These are phyloP conservation scores for Suillus plorans DNA, from an alignment of 768 basidiomycete species.

Conservation along the genomic window DNA sequence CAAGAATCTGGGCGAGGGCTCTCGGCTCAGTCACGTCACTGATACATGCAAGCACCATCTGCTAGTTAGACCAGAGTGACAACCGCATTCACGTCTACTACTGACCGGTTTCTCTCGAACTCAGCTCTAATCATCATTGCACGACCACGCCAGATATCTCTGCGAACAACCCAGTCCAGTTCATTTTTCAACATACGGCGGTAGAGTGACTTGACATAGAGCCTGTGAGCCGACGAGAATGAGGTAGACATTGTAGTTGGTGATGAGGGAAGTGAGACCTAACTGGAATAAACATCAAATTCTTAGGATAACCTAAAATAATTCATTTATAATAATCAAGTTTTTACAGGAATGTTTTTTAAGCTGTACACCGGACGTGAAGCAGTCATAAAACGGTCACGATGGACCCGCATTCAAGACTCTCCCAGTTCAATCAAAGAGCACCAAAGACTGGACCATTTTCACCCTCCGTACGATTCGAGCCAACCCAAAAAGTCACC, in stretches of 20 bases:
- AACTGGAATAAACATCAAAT: neutral
- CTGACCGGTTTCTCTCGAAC: slow-evolving; percentile 89
- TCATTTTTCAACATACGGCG: slow-evolving; percentile 82
- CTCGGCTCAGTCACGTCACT: slow-evolving; percentile 87
- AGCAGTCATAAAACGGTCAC: neutral
- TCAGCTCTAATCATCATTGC: slow-evolving; percentile 87
- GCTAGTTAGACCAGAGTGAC: neutral
- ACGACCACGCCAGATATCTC: slow-evolving; percentile 83
- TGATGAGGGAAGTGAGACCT: neutral
- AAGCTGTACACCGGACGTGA: slow-evolving; percentile 4
- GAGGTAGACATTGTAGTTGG: slow-evolving; percentile 49
- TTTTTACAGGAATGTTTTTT: neutral
- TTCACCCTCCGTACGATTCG: slow-evolving; percentile 43
- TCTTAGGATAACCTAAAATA: neutral
- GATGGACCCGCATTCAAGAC: slow-evolving; percentile 81
- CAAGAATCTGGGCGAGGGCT: slow-evolving; percentile 71
- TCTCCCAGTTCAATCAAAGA: slow-evolving; percentile 74
- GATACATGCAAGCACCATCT: neutral
- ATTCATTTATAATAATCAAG: neutral
- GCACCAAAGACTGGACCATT: slow-evolving; percentile 66
- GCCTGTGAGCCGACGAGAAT: slow-evolving; percentile 74
- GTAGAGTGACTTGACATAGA: slow-evolving; percentile 91
- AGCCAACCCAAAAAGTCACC: slow-evolving; percentile 42
- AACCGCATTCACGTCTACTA: slow-evolving; percentile 20
- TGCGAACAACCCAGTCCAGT: slow-evolving; percentile 85